Conservation (phyloP, 2,329 filamentous ascomycete species). For the Aspergillus pseudoviridinutans region DNA sequence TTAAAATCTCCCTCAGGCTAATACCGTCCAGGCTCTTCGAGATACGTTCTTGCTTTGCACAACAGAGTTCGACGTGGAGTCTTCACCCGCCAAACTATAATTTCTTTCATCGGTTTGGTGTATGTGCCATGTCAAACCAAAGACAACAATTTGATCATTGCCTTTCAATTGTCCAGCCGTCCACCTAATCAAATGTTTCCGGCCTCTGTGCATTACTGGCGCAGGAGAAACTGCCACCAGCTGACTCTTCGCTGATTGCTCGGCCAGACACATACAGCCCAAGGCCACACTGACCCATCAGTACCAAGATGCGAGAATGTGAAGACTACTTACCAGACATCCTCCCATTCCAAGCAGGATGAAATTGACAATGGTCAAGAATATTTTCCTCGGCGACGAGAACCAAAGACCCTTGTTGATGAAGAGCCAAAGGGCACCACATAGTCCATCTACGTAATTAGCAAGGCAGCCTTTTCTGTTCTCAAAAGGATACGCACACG, state of each 20-base stretch:
- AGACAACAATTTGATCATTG: constrained; percentile 20
- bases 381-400: constrained; percentile 25
- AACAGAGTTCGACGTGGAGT: constrained; percentile 45
- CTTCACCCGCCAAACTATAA: constrained; percentile 23
- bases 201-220: constrained; percentile 18
- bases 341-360: constrained; percentile 18
- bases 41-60: constrained; percentile 55
- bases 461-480: constrained; percentile 5
- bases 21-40: constrained; percentile 36
- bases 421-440: constrained; percentile 34
- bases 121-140: constrained; percentile 45
- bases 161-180: background rate
- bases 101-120: constrained; percentile 32
- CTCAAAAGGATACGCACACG: constrained; percentile 26
- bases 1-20: background rate
- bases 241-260: constrained; percentile 23
- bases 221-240: constrained; percentile 21
- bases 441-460: constrained; percentile 2
- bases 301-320: background rate
- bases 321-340: constrained; percentile 14
- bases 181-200: background rate
- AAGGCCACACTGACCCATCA: constrained; percentile 17
- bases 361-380: constrained; percentile 23
- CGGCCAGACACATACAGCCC: constrained; percentile 25
- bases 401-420: constrained; percentile 31